phyloP scores from a whole-genome alignment of 257 asterid species.

The Solanum chiquidenum region DNA sequence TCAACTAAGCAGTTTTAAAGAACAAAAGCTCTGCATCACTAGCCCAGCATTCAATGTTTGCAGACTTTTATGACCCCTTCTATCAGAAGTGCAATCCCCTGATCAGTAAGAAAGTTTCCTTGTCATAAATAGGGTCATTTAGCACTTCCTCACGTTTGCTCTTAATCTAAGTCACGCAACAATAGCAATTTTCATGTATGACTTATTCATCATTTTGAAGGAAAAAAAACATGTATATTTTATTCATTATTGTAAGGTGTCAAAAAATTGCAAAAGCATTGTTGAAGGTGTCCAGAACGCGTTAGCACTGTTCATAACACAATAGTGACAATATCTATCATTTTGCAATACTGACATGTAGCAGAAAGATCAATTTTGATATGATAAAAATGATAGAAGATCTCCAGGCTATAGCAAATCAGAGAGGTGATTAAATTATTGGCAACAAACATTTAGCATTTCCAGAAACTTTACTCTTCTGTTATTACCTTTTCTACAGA shows the following conservation, averaged over 20 bases:
- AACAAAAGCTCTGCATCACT: neutral
- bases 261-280: neutral
- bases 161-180: neutral
- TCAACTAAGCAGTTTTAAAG: neutral
- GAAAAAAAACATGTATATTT: neutral
- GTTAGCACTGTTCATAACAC: neutral
- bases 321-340: neutral
- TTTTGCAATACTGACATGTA: neutral
- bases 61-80: neutral
- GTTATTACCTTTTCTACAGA: neutral
- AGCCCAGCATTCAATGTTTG: neutral
- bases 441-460: neutral
- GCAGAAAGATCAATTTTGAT: neutral
- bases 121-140: neutral
- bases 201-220: neutral
- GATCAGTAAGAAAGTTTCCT: neutral
- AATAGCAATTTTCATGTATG: neutral
- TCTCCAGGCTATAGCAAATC: neutral
- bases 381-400: neutral
- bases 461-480: neutral
- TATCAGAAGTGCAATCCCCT: too few relatives aligned
- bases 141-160: neutral
- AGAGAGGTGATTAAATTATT: neutral
- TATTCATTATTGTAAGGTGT: neutral
- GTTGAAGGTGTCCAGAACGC: neutral